phyloP scores from a whole-genome alignment of 2,329 filamentous ascomycete genomes.

The Fusarium scirpi region DNA sequence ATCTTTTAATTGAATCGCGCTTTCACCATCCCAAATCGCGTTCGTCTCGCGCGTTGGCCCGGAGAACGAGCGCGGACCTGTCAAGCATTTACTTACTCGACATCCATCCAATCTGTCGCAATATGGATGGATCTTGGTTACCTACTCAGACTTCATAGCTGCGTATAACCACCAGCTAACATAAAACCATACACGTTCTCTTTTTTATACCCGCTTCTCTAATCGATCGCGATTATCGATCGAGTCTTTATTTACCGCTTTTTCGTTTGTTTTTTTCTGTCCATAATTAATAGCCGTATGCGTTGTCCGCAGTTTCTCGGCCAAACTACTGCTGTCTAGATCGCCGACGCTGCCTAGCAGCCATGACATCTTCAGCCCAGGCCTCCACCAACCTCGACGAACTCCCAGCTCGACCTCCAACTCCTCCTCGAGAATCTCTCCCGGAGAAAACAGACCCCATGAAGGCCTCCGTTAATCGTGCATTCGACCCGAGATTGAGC shows the following conservation, averaged over 20 bases:
- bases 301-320: slow-evolving; percentile 40
- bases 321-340: slow-evolving; percentile 54
- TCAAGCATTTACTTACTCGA: slow-evolving; percentile 28
- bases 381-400: slow-evolving; percentile 60
- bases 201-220: neutral
- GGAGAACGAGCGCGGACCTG: slow-evolving; percentile 38
- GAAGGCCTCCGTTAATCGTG: slow-evolving; percentile 54
- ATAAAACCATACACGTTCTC: neutral
- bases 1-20: slow-evolving; percentile 46
- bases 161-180: slow-evolving; percentile 14
- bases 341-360: slow-evolving; percentile 55
- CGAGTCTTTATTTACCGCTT: slow-evolving; percentile 5
- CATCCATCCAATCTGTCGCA: neutral
- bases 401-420: slow-evolving; percentile 72
- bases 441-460: slow-evolving; percentile 53
- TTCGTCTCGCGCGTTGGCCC: slow-evolving; percentile 41
- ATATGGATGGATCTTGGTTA: slow-evolving; percentile 16
- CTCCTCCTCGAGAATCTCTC: slow-evolving; percentile 70
- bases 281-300: slow-evolving; percentile 35
- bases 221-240: neutral
- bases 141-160: slow-evolving; percentile 16
- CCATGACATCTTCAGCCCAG: slow-evolving; percentile 58
- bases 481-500: slow-evolving; percentile 53
- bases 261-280: slow-evolving; percentile 7
- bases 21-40: slow-evolving; percentile 36